Evolutionary conservation across 768 basidiomycete species (phyloP).

Genomic region (Auricularia heimuer): DNA sequence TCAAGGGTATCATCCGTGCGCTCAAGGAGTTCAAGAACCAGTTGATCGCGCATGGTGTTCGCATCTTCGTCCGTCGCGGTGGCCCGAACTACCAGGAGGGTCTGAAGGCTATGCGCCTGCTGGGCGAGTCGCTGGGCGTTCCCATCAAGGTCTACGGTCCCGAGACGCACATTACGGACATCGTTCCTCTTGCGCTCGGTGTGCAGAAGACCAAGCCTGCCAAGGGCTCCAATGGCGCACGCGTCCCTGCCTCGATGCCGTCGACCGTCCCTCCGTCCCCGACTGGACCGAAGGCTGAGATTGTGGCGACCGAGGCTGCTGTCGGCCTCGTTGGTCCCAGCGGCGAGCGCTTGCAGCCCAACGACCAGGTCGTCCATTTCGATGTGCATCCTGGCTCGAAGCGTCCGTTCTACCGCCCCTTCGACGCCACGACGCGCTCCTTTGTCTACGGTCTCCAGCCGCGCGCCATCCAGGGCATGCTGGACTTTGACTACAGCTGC

Average conservation of each 20-base stretch:
- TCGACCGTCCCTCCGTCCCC: constrained; percentile 40
- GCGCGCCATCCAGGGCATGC: constrained; percentile 95
- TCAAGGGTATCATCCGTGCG: constrained; percentile 99
- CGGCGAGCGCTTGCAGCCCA: constrained; percentile 71
- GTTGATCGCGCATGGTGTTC: constrained; percentile 75
- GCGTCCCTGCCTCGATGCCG: constrained; percentile 25
- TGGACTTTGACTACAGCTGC: constrained; percentile 99
- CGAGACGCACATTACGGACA: constrained; percentile 96
- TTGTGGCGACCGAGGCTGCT: constrained; percentile 26
- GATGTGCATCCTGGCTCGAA: constrained; percentile 34
- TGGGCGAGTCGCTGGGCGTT: constrained; percentile 92
- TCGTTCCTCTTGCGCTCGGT: constrained; percentile 96
- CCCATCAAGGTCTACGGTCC: constrained; percentile 96
- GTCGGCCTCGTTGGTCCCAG: constrained; percentile 69
- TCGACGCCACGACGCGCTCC: constrained; percentile 87
- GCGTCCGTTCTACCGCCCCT: constrained; percentile 82
- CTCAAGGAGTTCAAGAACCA: constrained; percentile 86
- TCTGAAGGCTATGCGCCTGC: constrained; percentile 95
- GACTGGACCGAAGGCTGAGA: constrained; percentile 26
- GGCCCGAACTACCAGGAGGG: constrained; percentile 99
- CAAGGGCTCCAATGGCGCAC: constrained; percentile 15
- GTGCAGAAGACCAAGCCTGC: constrained; percentile 46
- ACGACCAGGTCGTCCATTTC: constrained; percentile 89
- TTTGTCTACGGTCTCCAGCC: constrained; percentile 99
- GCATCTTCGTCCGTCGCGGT: constrained; percentile 95